phyloP scores from a whole-genome alignment of 345 rosid species.

The Salix caprea region DNA sequence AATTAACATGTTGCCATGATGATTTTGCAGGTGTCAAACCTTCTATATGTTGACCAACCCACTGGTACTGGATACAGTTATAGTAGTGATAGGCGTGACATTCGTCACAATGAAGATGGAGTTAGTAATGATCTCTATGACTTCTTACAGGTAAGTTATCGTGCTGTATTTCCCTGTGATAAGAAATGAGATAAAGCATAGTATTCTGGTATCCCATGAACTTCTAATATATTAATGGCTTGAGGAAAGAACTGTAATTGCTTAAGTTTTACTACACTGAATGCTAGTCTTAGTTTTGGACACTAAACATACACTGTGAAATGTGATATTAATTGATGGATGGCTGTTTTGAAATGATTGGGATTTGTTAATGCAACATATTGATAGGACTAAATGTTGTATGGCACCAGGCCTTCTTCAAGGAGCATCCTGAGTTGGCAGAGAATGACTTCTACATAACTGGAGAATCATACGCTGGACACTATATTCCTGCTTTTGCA shows the following conservation, averaged over 20 bases:
- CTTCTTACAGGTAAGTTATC: constrained; percentile 77
- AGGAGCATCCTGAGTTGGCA: constrained; percentile 74
- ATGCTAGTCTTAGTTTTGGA: not conserved
- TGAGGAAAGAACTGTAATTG: not conserved
- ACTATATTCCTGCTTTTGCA: constrained; percentile 98
- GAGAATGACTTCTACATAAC: constrained; percentile 87
- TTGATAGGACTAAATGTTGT: constrained; percentile 11
- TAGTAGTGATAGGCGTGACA: constrained; percentile 74
- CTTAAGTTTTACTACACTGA: not conserved
- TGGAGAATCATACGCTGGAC: constrained; percentile 99
- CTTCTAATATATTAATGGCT: not conserved
- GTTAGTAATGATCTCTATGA: constrained; percentile 90
- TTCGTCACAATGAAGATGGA: constrained; percentile 81
- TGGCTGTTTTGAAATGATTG: not conserved
- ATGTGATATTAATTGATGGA: not conserved
- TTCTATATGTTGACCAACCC: constrained; percentile 94
- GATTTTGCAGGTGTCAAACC: constrained; percentile 72
- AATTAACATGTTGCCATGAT: not conserved
- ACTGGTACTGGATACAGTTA: constrained; percentile 97
- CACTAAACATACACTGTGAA: not conserved
- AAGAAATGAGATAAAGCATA: not conserved
- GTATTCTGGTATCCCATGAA: not conserved
- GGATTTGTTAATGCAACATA: not conserved
- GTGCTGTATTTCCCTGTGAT: not conserved
- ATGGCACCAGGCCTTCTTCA: constrained; percentile 69